A percentile compares a stretch with the other conserved stretches of the same genome.
Conservation (phyloP, 345 rosid genomes). For the Euclidium syriacum region DNA sequence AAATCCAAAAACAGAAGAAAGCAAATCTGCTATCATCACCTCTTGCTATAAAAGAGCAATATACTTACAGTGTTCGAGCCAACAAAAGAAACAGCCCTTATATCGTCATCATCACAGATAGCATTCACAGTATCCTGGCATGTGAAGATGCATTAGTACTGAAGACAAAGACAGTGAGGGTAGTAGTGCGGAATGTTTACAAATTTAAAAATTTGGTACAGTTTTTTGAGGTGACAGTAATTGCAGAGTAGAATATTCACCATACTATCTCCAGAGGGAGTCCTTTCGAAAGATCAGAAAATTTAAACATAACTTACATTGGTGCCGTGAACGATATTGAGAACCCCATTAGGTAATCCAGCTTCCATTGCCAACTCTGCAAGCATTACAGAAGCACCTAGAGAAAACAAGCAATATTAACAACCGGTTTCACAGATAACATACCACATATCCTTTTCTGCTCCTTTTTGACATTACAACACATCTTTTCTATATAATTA, state of each 20-base stretch:
- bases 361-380: conserved; percentile 97
- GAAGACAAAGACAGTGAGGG: background rate
- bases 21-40: background rate
- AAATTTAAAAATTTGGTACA: background rate
- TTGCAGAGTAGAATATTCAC: background rate
- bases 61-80: conserved; percentile 88
- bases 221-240: background rate
- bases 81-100: conserved; percentile 90
- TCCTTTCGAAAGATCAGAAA: background rate
- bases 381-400: conserved; percentile 90
- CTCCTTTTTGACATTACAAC: no score
- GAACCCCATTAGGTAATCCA: conserved; percentile 87
- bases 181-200: background rate
- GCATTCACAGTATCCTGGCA: conserved; percentile 86
- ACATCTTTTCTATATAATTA: background rate
- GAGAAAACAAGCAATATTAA: conserved; percentile 13
- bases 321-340: conserved; percentile 90
- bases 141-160: background rate
- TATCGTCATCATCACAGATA: conserved; percentile 77
- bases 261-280: background rate
- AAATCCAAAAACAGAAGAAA: background rate
- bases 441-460: background rate
- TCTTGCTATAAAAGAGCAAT: background rate
- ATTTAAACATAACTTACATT: conserved; percentile 42
- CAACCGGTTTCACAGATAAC: background rate